Evolutionary conservation across 495 filamentous ascomycete genomes (phyloP).

Genomic region (Rostrohypoxylon terebratum): DNA sequence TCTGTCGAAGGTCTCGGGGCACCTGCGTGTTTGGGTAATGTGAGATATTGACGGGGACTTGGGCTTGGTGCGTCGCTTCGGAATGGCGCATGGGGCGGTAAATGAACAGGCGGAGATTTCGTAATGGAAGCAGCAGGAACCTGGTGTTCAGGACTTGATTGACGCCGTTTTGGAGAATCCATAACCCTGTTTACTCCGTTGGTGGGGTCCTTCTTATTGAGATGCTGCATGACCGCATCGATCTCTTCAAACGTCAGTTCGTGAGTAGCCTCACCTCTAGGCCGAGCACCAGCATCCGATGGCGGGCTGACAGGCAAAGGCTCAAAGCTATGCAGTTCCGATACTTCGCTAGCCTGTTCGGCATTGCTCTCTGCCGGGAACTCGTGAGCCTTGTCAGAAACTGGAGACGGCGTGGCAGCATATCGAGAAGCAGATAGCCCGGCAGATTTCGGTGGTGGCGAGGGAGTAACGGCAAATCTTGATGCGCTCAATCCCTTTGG

Average conservation of each 20-base stretch:
- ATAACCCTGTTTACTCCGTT: slow-evolving; percentile 74
- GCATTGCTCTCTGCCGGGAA: slow-evolving; percentile 46
- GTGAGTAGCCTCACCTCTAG: slow-evolving; percentile 35
- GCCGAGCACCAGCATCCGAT: slow-evolving; percentile 40
- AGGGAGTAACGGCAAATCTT: slow-evolving; percentile 55
- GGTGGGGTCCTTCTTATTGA: slow-evolving; percentile 76
- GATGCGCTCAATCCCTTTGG: slow-evolving; percentile 55
- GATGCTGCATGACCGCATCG: slow-evolving; percentile 85
- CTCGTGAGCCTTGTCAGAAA: slow-evolving; percentile 36
- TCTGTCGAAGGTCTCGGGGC: slow-evolving; percentile 53
- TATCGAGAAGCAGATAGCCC: slow-evolving; percentile 37
- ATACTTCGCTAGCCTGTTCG: slow-evolving; percentile 33
- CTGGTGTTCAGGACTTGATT: slow-evolving; percentile 54
- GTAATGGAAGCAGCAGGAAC: slow-evolving; percentile 54
- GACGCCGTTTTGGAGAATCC: slow-evolving; percentile 60
- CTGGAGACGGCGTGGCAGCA: slow-evolving; percentile 51
- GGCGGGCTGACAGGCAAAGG: slow-evolving; percentile 47
- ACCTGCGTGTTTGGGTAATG: slow-evolving; percentile 49
- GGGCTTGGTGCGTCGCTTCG: slow-evolving; percentile 82
- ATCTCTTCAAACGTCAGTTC: slow-evolving; percentile 80
- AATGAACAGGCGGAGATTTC: slow-evolving; percentile 65
- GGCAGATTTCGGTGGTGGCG: slow-evolving; percentile 50
- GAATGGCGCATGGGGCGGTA: slow-evolving; percentile 66
- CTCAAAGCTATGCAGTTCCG: slow-evolving; percentile 48
- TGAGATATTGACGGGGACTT: slow-evolving; percentile 70